Percentiles rank a stretch among this genome's conserved stretches.
Conservation (phyloP, 257 asterid species). For the Ilex asprella region DNA sequence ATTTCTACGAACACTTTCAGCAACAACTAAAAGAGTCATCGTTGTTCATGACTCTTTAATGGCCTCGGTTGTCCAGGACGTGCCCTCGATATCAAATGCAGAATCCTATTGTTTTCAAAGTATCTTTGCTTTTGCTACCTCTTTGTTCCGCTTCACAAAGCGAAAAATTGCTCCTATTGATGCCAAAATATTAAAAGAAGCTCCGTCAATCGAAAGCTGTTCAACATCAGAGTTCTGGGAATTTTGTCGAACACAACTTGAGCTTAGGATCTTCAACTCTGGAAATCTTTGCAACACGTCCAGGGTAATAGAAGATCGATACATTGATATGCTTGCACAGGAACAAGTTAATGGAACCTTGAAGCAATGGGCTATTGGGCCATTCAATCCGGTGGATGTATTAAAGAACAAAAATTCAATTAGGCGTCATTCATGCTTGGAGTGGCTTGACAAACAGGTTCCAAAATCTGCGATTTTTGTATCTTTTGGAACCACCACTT, state of each 20-base stretch:
- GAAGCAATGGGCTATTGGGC: background rate
- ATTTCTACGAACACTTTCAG: no score
- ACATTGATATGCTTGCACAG: background rate
- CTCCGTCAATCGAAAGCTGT: background rate
- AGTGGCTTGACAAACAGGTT: conserved; percentile 22
- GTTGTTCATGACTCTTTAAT: conserved; percentile 24
- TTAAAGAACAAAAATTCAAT: background rate
- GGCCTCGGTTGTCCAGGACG: conserved; percentile 45
- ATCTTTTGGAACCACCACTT: conserved; percentile 16
- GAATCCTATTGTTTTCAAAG: conserved; percentile 46
- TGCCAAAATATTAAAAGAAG: background rate
- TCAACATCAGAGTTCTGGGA: conserved; percentile 5
- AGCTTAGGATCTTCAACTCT: background rate
- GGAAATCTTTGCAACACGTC: conserved; percentile 11
- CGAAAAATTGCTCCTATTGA: no score
- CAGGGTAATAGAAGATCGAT: conserved; percentile 8
- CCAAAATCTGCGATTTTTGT: background rate
- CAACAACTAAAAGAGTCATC: no score
- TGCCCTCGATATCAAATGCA: conserved; percentile 22
- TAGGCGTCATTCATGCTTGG: conserved; percentile 9
- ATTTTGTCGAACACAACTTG: background rate
- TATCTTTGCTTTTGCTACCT: conserved; percentile 24
- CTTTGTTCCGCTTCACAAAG: background rate
- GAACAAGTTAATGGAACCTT: background rate
- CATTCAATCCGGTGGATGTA: conserved; percentile 16